These are phyloP conservation scores for Hypoxylon fuscum DNA, from an alignment of 495 filamentous ascomycete species.

Conservation along the genomic window DNA sequence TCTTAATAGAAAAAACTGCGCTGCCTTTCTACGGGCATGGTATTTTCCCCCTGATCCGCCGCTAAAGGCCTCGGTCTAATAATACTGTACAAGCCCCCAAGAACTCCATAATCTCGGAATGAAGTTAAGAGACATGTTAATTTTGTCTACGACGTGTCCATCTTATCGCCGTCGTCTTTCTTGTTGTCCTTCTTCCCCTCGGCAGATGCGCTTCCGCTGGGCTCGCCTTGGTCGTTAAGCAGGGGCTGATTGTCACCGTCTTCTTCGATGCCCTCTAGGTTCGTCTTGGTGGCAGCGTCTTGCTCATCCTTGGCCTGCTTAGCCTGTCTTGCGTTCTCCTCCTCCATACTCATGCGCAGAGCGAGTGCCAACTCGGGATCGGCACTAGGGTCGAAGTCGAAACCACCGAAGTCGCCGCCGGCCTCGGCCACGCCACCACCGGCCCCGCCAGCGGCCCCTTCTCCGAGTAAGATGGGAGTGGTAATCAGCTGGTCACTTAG, in stretches of 20 bases:
- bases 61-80: slow-evolving; percentile 25
- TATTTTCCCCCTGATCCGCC: slow-evolving; percentile 22
- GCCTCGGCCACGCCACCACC: slow-evolving; percentile 57
- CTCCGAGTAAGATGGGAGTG: slow-evolving; percentile 88
- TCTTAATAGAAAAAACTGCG: slow-evolving; percentile 15
- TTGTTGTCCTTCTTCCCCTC: slow-evolving; percentile 68
- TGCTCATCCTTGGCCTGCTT: slow-evolving; percentile 80
- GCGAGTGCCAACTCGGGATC: slow-evolving; percentile 95
- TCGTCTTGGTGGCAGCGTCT: slow-evolving; percentile 70
- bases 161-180: slow-evolving; percentile 81
- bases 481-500: slow-evolving; percentile 91
- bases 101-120: slow-evolving; percentile 32
- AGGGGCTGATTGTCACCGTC: slow-evolving; percentile 74
- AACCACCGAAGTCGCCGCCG: slow-evolving; percentile 68
- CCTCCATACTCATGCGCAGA: slow-evolving; percentile 97
- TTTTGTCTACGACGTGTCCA: slow-evolving; percentile 75
- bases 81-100: slow-evolving; percentile 41
- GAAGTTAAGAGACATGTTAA: slow-evolving; percentile 11
- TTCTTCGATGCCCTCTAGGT: slow-evolving; percentile 85
- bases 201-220: slow-evolving; percentile 63
- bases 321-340: slow-evolving; percentile 93
- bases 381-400: slow-evolving; percentile 78
- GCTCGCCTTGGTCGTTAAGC: slow-evolving; percentile 71
- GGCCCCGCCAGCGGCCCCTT: slow-evolving; percentile 63
- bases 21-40: slow-evolving; percentile 13